A percentile compares a stretch with the other conserved stretches of the same genome.
Evolutionary conservation across 805 yeast species (phyloP).

Genomic region (Cyberlindnera mrakii): DNA sequence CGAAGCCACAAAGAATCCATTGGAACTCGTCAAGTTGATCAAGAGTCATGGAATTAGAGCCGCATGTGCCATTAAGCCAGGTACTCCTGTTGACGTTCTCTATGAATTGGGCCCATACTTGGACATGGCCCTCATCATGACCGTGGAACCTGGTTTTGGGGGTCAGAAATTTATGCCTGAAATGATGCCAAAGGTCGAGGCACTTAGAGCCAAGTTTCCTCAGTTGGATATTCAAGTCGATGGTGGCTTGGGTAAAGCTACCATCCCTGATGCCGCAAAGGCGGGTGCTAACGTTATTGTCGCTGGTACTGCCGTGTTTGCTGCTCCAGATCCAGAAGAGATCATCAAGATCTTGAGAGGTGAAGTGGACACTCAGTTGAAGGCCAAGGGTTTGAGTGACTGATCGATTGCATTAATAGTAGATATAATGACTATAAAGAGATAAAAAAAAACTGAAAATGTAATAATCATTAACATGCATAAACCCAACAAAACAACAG

Average conservation of each 20-base stretch:
- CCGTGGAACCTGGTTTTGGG: constrained; percentile 98
- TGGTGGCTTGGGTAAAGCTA: constrained; percentile 88
- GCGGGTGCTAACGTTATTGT: constrained; percentile 99
- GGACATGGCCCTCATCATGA: constrained; percentile 96
- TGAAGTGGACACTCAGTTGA: constrained; percentile 48
- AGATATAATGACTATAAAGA: too few species aligned
- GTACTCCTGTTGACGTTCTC: constrained; percentile 79
- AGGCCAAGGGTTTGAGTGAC: constrained; percentile 31
- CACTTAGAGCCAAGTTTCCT: constrained; percentile 68
- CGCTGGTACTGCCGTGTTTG: constrained; percentile 93
- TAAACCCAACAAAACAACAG: neutral
- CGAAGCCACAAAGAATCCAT: constrained; percentile 82
- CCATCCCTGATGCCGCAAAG: constrained; percentile 80
- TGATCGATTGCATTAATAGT: neutral
- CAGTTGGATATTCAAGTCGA: constrained; percentile 88
- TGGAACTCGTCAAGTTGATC: constrained; percentile 67
- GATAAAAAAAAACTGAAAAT: too few species aligned
- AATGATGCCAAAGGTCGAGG: constrained; percentile 94
- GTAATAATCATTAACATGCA: neutral
- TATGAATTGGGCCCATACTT: constrained; percentile 67
- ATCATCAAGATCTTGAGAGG: constrained; percentile 65
- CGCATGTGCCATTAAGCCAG: constrained; percentile 92
- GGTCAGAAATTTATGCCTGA: constrained; percentile 94
- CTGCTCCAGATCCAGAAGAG: constrained; percentile 71
- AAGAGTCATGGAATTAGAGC: constrained; percentile 81